A percentile compares a stretch with the other conserved stretches of the same genome.
These are phyloP conservation scores for Ustilago trichophora DNA, from an alignment of 1,284 basidiomycete species.

Conservation along the genomic window DNA sequence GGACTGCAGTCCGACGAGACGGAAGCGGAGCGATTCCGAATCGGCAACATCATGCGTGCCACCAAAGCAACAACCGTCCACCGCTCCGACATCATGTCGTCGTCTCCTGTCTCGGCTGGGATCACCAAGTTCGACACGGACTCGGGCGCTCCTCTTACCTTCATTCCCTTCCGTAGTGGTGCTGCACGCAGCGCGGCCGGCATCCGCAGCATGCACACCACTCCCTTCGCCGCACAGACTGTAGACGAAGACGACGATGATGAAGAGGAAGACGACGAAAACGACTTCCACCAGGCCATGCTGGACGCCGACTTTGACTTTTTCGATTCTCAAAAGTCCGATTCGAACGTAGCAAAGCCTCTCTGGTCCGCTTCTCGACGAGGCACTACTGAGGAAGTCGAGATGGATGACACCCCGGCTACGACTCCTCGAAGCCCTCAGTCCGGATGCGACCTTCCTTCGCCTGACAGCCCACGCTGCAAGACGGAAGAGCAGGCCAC, in stretches of 20 bases:
- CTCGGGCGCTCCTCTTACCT: constrained; percentile 19
- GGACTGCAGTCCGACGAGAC: neutral
- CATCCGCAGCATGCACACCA: constrained; percentile 13
- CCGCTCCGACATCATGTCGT: constrained; percentile 23
- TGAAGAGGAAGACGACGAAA: constrained; percentile 55
- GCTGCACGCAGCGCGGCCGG: constrained; percentile 6
- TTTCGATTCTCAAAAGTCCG: constrained; percentile 39
- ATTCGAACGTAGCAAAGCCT: constrained; percentile 4
- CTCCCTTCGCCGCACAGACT: constrained; percentile 5
- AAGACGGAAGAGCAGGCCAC: constrained; percentile 13
- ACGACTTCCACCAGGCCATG: constrained; percentile 64
- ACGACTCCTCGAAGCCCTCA: constrained; percentile 51
- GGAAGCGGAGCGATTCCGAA: constrained; percentile 2
- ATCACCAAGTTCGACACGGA: constrained; percentile 33
- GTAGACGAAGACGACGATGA: constrained; percentile 15
- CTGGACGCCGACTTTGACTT: constrained; percentile 58
- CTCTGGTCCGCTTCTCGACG: constrained; percentile 19
- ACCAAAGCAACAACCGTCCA: constrained; percentile 9
- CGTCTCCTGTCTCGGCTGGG: constrained; percentile 33
- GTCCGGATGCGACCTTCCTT: constrained; percentile 38
- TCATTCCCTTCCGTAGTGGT: constrained; percentile 17
- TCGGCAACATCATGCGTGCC: constrained; percentile 3
- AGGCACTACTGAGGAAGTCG: constrained; percentile 25
- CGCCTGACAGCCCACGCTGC: constrained; percentile 38
- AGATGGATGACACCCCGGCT: constrained; percentile 50